Percentiles rank a stretch among this genome's conserved stretches.
Conservation (phyloP, 495 filamentous ascomycete genomes). For the Chlorociboria aeruginascens region DNA sequence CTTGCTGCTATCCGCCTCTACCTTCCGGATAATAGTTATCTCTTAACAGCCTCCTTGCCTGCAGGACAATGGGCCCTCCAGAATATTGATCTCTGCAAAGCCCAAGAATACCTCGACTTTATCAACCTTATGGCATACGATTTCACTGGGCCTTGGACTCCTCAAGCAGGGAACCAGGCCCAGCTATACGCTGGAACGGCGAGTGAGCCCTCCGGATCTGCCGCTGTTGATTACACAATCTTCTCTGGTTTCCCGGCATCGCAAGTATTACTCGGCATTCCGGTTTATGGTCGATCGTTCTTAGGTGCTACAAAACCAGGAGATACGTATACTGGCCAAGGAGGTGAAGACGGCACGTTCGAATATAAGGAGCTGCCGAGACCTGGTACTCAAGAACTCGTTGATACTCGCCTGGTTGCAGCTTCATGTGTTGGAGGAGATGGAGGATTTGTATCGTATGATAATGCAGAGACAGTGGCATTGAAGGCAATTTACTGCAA, state of each 20-base stretch:
- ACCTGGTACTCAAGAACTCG: slow-evolving; percentile 52
- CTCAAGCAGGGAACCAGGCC: slow-evolving; percentile 62
- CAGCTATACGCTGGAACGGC: slow-evolving; percentile 56
- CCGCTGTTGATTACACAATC: slow-evolving; percentile 53
- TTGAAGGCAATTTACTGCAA: slow-evolving; percentile 76
- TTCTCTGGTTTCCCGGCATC: slow-evolving; percentile 52
- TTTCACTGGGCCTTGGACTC: slow-evolving; percentile 70
- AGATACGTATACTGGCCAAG: slow-evolving; percentile 48
- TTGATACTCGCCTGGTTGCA: slow-evolving; percentile 53
- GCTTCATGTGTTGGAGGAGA: slow-evolving; percentile 71
- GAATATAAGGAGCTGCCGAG: slow-evolving; percentile 72
- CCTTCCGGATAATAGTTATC: slow-evolving; percentile 61
- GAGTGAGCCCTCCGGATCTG: slow-evolving; percentile 50
- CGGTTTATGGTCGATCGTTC: slow-evolving; percentile 74
- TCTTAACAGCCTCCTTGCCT: slow-evolving; percentile 74
- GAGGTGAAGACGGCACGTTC: slow-evolving; percentile 70
- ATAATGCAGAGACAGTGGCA: slow-evolving; percentile 72
- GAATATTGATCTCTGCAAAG: slow-evolving; percentile 59
- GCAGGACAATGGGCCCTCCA: slow-evolving; percentile 61
- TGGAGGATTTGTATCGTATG: slow-evolving; percentile 80
- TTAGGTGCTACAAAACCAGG: slow-evolving; percentile 51
- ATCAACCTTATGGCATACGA: slow-evolving; percentile 84
- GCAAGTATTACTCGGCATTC: slow-evolving; percentile 73
- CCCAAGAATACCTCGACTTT: slow-evolving; percentile 57
- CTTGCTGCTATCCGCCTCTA: slow-evolving; percentile 55